Evolutionary conservation across 306 rosid species (phyloP).

Genomic region (Cucumis sativus): Cucumber_9930_V3 NC_026656.2:4849501-4850000

Average conservation of each 20-base stretch:
- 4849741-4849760: not conserved
- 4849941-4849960: not conserved
- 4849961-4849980: constrained; percentile 1
- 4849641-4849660: no score
- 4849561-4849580: no score
- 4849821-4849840: not conserved
- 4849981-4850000: not conserved
- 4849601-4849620: no score
- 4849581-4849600: no score
- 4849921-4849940: not conserved
- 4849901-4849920: not conserved
- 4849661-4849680: not conserved
- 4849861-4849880: not conserved
- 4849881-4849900: not conserved
- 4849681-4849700: not conserved
- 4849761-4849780: not conserved
- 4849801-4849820: not conserved
- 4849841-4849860: not conserved
- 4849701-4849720: not conserved
- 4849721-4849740: no score
- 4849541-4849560: no score
- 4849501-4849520: no score
- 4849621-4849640: no score
- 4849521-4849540: no score
- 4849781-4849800: not conserved